phyloP scores from a whole-genome alignment of 768 basidiomycete genomes.

The Lentinula raphanica region DNA sequence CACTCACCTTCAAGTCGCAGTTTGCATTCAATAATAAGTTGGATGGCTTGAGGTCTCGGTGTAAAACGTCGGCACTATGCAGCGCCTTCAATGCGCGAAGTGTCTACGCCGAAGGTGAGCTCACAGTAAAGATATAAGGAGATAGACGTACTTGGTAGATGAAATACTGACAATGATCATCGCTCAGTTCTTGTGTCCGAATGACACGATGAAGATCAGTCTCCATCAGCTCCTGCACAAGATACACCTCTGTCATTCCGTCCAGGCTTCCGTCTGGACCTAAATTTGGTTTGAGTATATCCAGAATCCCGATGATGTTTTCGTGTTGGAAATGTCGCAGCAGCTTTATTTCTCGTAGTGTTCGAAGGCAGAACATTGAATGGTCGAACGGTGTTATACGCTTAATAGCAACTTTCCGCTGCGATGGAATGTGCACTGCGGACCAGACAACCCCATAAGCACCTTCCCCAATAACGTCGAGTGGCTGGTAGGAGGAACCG shows the following conservation, averaged over 20 bases:
- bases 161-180: conserved; percentile 97
- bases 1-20: conserved; percentile 84
- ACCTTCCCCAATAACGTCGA: conserved; percentile 90
- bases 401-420: conserved; percentile 91
- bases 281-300: conserved; percentile 75
- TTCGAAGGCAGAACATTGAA: conserved; percentile 85
- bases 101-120: conserved; percentile 40
- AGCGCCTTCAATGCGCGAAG: conserved; percentile 91
- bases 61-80: conserved; percentile 91
- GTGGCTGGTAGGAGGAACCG: conserved; percentile 58
- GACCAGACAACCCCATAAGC: conserved; percentile 92
- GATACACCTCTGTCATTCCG: conserved; percentile 81
- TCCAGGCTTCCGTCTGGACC: conserved; percentile 40
- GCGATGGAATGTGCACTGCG: conserved; percentile 71
- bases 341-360: conserved; percentile 88
- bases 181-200: conserved; percentile 86
- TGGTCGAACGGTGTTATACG: conserved; percentile 95
- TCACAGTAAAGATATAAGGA: not conserved
- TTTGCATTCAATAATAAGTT: conserved; percentile 95
- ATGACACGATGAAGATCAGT: conserved; percentile 97
- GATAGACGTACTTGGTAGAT: conserved; percentile 73
- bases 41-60: conserved; percentile 93
- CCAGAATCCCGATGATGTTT: conserved; percentile 93
- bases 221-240: conserved; percentile 77
- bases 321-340: conserved; percentile 75